phyloP scores from a whole-genome alignment of 139 green algal species.

The Picochlorum sp. region DNA sequence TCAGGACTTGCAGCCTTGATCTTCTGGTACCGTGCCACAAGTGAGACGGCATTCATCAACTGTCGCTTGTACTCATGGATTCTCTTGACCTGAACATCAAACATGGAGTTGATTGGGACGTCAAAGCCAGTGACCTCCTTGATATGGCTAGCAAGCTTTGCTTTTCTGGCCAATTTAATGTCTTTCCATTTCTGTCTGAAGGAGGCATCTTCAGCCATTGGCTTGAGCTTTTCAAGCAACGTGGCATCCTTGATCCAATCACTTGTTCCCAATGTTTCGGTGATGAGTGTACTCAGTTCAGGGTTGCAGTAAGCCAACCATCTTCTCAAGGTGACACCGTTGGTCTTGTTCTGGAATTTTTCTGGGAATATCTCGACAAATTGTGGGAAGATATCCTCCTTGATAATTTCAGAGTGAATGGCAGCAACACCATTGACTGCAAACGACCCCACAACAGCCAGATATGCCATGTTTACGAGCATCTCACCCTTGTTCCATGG shows the following conservation, averaged over 20 bases:
- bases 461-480: constrained; percentile 93
- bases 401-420: constrained; percentile 94
- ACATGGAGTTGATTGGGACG: constrained; percentile 65
- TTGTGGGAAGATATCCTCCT: constrained; percentile 79
- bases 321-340: constrained; percentile 91
- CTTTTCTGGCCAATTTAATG: constrained; percentile 81
- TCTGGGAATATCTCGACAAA: constrained; percentile 68
- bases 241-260: constrained; percentile 50
- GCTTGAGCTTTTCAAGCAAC: constrained; percentile 46
- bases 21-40: constrained; percentile 48
- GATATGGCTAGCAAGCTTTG: constrained; percentile 58
- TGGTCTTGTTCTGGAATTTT: constrained; percentile 99
- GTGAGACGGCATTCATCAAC: constrained; percentile 51
- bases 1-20: constrained; percentile 56
- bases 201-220: constrained; percentile 59
- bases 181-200: constrained; percentile 75
- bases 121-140: constrained; percentile 59
- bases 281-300: constrained; percentile 47
- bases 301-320: constrained; percentile 88
- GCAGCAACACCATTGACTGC: constrained; percentile 91
- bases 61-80: constrained; percentile 82
- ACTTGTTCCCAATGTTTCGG: constrained; percentile 54
- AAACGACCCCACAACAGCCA: constrained; percentile 78
- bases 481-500: constrained; percentile 78
- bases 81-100: constrained; percentile 88